A percentile compares a stretch with the other conserved stretches of the same genome.
phyloP scores from a whole-genome alignment of 805 yeast genomes.

The Priceomyces melissophilus region DNA sequence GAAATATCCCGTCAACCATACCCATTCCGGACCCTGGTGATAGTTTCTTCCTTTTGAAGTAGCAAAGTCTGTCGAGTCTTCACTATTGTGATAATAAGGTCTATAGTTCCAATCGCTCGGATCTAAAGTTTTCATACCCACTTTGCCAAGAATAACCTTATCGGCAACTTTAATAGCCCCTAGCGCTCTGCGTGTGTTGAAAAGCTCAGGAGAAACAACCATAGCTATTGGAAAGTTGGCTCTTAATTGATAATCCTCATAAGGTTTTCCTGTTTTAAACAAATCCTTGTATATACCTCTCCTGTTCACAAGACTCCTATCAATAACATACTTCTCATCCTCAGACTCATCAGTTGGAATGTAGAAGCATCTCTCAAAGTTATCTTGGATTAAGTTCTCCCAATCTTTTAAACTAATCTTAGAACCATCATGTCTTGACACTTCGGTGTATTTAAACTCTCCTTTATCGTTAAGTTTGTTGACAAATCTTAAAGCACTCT shows the following conservation, averaged over 20 bases:
- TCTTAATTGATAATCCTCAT: slow-evolving; percentile 89
- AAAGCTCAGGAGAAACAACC: slow-evolving; percentile 93
- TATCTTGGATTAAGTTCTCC: slow-evolving; percentile 64
- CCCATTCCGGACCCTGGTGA: slow-evolving; percentile 99
- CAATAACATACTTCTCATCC: slow-evolving; percentile 60
- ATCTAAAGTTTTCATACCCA: slow-evolving; percentile 89
- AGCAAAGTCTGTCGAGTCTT: slow-evolving; percentile 81
- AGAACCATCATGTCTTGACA: slow-evolving; percentile 56
- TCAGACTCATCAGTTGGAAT: slow-evolving; percentile 64
- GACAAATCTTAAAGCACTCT: slow-evolving; percentile 81
- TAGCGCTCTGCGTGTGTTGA: slow-evolving; percentile 57
- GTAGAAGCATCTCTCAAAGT: slow-evolving; percentile 78
- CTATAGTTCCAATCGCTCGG: slow-evolving; percentile 90
- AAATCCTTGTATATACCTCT: slow-evolving; percentile 94
- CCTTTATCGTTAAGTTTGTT: slow-evolving; percentile 53
- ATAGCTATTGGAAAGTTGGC: slow-evolving; percentile 92
- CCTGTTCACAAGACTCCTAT: slow-evolving; percentile 67
- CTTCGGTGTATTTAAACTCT: slow-evolving; percentile 54
- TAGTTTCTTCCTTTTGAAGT: slow-evolving; percentile 94
- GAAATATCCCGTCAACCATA: slow-evolving; percentile 87
- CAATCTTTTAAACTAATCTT: slow-evolving; percentile 60
- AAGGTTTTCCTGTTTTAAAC: slow-evolving; percentile 76
- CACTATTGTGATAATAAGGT: slow-evolving; percentile 81
- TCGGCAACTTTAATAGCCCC: slow-evolving; percentile 74
- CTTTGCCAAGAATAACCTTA: slow-evolving; percentile 71